Evolutionary conservation across 805 yeast genomes (phyloP).

Genomic region (Candida gorgasii): DNA sequence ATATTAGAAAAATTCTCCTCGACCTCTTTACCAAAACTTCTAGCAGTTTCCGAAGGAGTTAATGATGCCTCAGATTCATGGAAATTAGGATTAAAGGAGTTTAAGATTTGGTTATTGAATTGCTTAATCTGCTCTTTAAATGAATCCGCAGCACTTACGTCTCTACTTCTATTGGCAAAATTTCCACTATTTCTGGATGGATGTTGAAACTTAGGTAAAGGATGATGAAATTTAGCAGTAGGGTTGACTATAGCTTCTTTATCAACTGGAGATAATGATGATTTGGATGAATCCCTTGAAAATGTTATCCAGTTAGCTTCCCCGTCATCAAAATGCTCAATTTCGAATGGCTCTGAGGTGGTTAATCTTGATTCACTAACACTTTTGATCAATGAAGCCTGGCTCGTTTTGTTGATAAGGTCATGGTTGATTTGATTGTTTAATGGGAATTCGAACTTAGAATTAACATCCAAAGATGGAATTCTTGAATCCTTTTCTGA

Average conservation of each 20-base stretch:
- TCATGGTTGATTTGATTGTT: conserved; percentile 8
- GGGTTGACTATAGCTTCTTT: not conserved
- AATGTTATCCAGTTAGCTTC: conserved; percentile 28
- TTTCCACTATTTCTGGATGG: conserved; percentile 9
- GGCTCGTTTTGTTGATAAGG: conserved; percentile 1
- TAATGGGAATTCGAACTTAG: conserved; percentile 31
- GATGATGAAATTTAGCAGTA: conserved; percentile 2
- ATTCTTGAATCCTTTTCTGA: conserved; percentile 5
- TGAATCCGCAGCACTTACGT: conserved; percentile 17
- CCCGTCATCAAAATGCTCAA: conserved; percentile 14
- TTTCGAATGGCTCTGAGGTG: conserved; percentile 4
- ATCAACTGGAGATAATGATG: conserved; percentile 3
- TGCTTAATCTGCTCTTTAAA: conserved; percentile 13
- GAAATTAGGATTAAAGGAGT: conserved; percentile 1
- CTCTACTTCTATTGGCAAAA: conserved; percentile 13
- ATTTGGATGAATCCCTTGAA: conserved; percentile 20
- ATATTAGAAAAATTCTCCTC: conserved; percentile 15
- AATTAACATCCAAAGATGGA: conserved; percentile 25
- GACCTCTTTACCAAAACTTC: conserved; percentile 31
- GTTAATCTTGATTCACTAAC: conserved; percentile 7
- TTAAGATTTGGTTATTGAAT: conserved; percentile 14
- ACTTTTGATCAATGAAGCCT: conserved; percentile 9
- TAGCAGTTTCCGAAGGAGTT: conserved; percentile 27
- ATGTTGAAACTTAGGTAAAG: conserved; percentile 7
- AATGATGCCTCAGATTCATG: conserved; percentile 27